Evolutionary conservation across 2,329 filamentous ascomycete species (phyloP).

Genomic region (Zymoseptoria brevis): DNA sequence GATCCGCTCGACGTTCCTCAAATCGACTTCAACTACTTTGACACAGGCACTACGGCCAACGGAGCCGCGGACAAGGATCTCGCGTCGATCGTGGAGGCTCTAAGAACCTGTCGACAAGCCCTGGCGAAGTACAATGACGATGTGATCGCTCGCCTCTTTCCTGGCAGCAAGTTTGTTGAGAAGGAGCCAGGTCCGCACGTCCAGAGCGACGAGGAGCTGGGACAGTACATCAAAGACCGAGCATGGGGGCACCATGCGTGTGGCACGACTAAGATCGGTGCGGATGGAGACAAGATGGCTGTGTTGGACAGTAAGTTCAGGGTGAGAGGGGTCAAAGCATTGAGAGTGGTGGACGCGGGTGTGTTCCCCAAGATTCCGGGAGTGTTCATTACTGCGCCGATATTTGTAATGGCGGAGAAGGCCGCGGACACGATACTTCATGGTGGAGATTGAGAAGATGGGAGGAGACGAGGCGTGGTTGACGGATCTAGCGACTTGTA

Average conservation of each 20-base stretch:
- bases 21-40: slow-evolving; percentile 56
- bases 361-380: slow-evolving; percentile 48
- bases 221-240: slow-evolving; percentile 37
- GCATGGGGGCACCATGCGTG: slow-evolving; percentile 52
- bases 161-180: slow-evolving; percentile 24
- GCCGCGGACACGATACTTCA: slow-evolving; percentile 49
- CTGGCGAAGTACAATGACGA: slow-evolving; percentile 8
- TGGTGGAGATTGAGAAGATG: background rate
- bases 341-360: slow-evolving; percentile 20
- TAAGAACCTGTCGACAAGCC: slow-evolving; percentile 20
- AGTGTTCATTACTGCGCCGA: slow-evolving; percentile 45
- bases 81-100: slow-evolving; percentile 45
- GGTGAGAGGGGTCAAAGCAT: slow-evolving; percentile 9
- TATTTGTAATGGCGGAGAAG: slow-evolving; percentile 54
- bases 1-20: slow-evolving; percentile 57
- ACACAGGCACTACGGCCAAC: slow-evolving; percentile 34
- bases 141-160: background rate
- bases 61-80: slow-evolving; percentile 39
- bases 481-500: background rate
- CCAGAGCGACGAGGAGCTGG: slow-evolving; percentile 37
- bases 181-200: slow-evolving; percentile 36
- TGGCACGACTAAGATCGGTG: slow-evolving; percentile 49
- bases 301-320: slow-evolving; percentile 12
- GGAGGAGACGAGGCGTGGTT: background rate
- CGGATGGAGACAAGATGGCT: slow-evolving; percentile 16